Evolutionary conservation across 2,329 filamentous ascomycete species (phyloP), one percentile per base, ranked within the genome.

Genomic region (Diaporthe nobilis): DNA sequence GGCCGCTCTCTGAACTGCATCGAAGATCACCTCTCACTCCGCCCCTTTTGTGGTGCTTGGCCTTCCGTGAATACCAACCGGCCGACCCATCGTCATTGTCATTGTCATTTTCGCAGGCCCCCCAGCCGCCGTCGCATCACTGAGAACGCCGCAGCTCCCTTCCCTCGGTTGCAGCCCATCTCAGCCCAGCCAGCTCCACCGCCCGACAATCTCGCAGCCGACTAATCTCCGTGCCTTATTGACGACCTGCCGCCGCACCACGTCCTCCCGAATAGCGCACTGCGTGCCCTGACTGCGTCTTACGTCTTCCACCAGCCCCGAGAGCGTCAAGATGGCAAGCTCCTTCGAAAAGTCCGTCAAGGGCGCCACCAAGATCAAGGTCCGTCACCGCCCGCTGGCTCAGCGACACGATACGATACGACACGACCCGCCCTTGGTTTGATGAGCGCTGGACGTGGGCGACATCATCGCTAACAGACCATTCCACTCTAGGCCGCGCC

Each of bases 341-440:
- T 96, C 94, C 76, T 98, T 98, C 84, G 97, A 99, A 89, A 99
- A 98, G 90, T 98, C 96, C 80, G 97, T 99, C 83, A 98, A 98
- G 89, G 97, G 96, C 87, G 96, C 95, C 81, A 98, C 96, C 82
- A 98, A 98, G 89, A 95, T 98, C 84, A 98, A 98, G 92, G 95
- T 96, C 81, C 84, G 84, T 79, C 47, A 58, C 58, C 71, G 10
- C 77, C 71, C 39, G 49, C 15, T 53, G 51, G 31, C 13, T 44
- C 53, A 13, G 5, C 53, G 25, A 42, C 12, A 31, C 68, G 20
- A 47, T 13, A 42, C 71, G 57, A 72, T 17, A 57, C 31, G 58
- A 53, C 34, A 34, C 39, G 67, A 72, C 44, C 34, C 70, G 71
- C 31, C 55, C 67, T 12, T 47, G 20, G 22, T 42, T 31, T 17